Percentiles rank a stretch among this genome's conserved stretches.
Conservation (phyloP, 345 rosid species). For the Rhodamnia argentea region DNA sequence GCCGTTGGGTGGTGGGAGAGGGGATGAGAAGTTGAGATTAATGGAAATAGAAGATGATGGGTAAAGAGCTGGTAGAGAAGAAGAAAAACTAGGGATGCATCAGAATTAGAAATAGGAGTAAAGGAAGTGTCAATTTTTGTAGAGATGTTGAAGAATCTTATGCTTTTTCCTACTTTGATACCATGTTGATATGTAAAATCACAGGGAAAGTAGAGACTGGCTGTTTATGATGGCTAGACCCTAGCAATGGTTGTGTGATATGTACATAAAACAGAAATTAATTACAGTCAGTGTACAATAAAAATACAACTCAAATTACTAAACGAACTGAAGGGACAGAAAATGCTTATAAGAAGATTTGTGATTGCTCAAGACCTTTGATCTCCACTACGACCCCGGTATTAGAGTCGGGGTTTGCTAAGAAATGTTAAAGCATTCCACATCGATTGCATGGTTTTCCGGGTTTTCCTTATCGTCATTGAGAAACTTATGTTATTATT, state of each 20-base stretch:
- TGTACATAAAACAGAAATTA: too few relatives aligned
- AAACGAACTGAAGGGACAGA: neutral
- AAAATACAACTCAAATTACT: neutral
- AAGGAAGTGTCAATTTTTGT: neutral
- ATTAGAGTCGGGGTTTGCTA: neutral
- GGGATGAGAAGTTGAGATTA: neutral
- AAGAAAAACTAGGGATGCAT: neutral
- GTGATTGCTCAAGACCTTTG: neutral
- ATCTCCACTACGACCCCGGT: neutral
- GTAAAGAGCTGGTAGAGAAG: neutral
- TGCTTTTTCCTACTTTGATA: neutral
- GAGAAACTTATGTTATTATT: neutral
- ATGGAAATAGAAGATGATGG: neutral
- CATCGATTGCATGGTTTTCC: neutral
- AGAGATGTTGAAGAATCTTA: neutral
- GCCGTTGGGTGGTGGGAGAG: neutral
- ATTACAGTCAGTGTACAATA: too few relatives aligned
- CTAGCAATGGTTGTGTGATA: neutral
- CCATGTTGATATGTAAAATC: neutral
- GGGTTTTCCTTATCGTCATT: neutral
- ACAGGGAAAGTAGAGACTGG: neutral
- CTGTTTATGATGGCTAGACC: neutral
- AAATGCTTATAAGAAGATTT: neutral
- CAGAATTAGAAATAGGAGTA: neutral
- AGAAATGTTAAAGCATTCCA: neutral